Base-by-base conservation (phyloP, 2,329 filamentous ascomycete species). In the Microsporum ferrugineum region DNA sequence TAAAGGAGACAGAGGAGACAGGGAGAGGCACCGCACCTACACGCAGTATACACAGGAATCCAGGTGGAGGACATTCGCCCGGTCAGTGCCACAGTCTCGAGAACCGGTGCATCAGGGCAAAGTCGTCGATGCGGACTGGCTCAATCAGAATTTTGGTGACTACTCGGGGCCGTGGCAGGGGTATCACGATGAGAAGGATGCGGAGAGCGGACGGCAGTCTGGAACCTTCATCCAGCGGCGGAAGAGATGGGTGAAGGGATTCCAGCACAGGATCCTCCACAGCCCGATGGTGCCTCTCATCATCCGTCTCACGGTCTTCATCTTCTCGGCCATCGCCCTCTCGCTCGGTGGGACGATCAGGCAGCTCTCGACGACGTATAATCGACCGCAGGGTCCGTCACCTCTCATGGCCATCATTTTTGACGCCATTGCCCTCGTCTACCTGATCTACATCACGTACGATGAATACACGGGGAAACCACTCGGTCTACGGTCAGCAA, bases 391-490 rank as follows among this genome's bases (percentile, higher is more conserved):
- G 71, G 84, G 83, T 34, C 84, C 87, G 43, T 95, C 94, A 58
- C 88, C 90, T 5, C 83, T 91, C 62, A 91, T 97, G 77, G 92
- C 92, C 34, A 87, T 97, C 60, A 84, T 89, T 39, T 88, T 99
- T 43, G 92, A 97, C 73, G 85, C 87, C 5, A 82, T 97, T 12
- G 92, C 94, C 2, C 82, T 97, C 62, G 84, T 92, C 2, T 99
- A 97, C 75, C 87, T 95, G 60, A 77, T 88, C 57, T 97, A 96
- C 76, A 94, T 97, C 77, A 95, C 91, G 29, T 95, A 87, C 77
- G 94, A 99, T 71, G 94, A 99, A 76, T 97, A 96, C 75, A 94
- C 89, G 3, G 89, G 90, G 34, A 95, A 95, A 71, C 94, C 95
- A 27, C 79, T 99, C 23, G 94, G 94, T 1, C 78, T 99, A 63